Conservation (phyloP, 192 early-diverging fungal genomes). For the Coemansia sp. region DNA sequence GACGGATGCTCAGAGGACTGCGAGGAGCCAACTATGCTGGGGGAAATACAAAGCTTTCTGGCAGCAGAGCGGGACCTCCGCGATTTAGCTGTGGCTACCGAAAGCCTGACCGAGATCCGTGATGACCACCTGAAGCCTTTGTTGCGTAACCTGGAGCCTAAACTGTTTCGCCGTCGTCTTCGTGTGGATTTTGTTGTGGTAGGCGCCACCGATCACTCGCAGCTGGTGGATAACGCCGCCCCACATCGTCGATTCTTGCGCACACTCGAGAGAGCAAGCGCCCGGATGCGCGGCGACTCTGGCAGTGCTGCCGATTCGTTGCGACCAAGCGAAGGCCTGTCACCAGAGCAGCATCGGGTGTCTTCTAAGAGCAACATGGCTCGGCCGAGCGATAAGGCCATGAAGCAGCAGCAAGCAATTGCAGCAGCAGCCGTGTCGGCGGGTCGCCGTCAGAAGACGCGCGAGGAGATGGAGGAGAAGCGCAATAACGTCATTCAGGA, state of each 20-base stretch:
- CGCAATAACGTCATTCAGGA: constrained; percentile 59
- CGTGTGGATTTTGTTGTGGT: constrained; percentile 53
- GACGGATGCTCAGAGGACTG: not conserved
- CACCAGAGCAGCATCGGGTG: constrained; percentile 5
- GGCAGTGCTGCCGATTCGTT: constrained; percentile 21
- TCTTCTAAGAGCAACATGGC: not conserved
- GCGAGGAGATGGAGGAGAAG: constrained; percentile 46
- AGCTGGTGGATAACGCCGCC: constrained; percentile 28
- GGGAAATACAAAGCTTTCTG: constrained; percentile 25
- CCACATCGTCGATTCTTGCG: constrained; percentile 51
- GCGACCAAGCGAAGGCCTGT: constrained; percentile 17
- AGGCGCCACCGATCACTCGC: constrained; percentile 16
- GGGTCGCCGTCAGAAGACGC: constrained; percentile 36
- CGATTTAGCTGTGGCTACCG: constrained; percentile 49
- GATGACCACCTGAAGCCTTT: constrained; percentile 54
- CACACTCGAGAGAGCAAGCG: constrained; percentile 40
- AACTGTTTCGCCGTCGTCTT: constrained; percentile 48
- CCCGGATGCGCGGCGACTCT: constrained; percentile 37
- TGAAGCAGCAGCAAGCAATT: constrained; percentile 9
- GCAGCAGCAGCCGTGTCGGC: not conserved
- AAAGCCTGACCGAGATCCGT: constrained; percentile 52
- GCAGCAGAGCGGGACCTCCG: constrained; percentile 23
- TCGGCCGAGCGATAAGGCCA: constrained; percentile 4
- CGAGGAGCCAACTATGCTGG: constrained; percentile 17
- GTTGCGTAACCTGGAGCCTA: constrained; percentile 53